A percentile compares a stretch with the other conserved stretches of the same genome.
Evolutionary conservation across 1,284 basidiomycete genomes (phyloP).

Genomic region (Puccinia polysora): DNA sequence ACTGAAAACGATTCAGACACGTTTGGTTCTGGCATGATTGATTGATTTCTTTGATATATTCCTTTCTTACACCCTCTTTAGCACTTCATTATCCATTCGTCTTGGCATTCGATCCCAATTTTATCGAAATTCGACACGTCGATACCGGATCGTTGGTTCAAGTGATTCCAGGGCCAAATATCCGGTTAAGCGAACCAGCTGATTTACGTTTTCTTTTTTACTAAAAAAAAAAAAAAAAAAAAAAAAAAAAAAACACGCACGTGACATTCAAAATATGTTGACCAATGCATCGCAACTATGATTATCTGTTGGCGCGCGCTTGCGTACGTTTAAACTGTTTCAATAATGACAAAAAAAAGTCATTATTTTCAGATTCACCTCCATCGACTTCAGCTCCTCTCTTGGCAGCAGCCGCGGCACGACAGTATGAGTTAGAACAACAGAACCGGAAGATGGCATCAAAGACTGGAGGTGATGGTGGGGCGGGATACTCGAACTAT

Average conservation of each 20-base stretch:
- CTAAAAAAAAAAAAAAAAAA: slow-evolving; percentile 40
- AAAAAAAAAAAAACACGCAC: slow-evolving; percentile 42
- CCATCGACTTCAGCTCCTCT: slow-evolving; percentile 60
- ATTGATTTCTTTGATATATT: slow-evolving; percentile 27
- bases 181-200: slow-evolving; percentile 43
- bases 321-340: background rate
- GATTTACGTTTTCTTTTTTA: slow-evolving; percentile 34
- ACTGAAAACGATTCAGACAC: slow-evolving; percentile 22
- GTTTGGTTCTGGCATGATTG: background rate
- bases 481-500: background rate
- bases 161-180: slow-evolving; percentile 68
- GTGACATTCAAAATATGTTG: too few relatives aligned
- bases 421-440: slow-evolving; percentile 9
- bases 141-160: slow-evolving; percentile 87
- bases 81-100: slow-evolving; percentile 96
- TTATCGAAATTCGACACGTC: slow-evolving; percentile 94
- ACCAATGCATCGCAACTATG: too few relatives aligned
- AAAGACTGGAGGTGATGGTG: background rate
- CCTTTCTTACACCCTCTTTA: slow-evolving; percentile 54
- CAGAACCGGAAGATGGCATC: background rate
- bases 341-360: slow-evolving; percentile 51
- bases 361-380: slow-evolving; percentile 89
- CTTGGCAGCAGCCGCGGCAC: slow-evolving; percentile 30
- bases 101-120: slow-evolving; percentile 90
- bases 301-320: slow-evolving; percentile 7